phyloP scores from a whole-genome alignment of 345 rosid species.

The Dimocarpus longan region DNA sequence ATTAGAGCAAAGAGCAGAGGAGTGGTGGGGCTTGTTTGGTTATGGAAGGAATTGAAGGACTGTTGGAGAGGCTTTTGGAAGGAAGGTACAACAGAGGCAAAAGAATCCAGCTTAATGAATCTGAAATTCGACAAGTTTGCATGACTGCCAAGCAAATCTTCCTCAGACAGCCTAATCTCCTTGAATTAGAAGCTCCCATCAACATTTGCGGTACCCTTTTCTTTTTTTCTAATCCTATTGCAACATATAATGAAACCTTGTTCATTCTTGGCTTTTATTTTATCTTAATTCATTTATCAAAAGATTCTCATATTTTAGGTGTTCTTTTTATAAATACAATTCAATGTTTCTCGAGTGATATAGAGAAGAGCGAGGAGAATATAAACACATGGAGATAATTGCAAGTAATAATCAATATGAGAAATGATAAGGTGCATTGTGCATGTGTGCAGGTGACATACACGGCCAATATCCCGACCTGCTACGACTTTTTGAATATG shows the following conservation, averaged over 20 bases:
- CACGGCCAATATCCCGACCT: slow-evolving; percentile 57
- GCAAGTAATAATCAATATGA: no score
- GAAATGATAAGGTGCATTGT: no score
- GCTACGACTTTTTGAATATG: slow-evolving; percentile 45
- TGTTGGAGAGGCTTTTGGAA: slow-evolving; percentile 47
- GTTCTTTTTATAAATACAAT: no score
- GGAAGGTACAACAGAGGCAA: slow-evolving; percentile 39
- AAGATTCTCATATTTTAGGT: no score
- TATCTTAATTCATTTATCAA: no score
- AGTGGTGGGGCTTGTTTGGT: slow-evolving; percentile 1
- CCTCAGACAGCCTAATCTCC: slow-evolving; percentile 50
- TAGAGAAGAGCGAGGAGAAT: no score
- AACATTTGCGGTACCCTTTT: slow-evolving; percentile 44
- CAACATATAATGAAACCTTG: no score
- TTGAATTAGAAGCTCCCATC: slow-evolving; percentile 50
- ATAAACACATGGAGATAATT: no score
- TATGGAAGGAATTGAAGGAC: slow-evolving; percentile 43
- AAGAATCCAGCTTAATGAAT: slow-evolving; percentile 35
- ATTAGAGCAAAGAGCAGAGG: not conserved
- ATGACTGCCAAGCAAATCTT: slow-evolving; percentile 41
- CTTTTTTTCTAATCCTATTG: not conserved
- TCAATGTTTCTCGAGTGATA: no score
- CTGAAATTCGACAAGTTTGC: slow-evolving; percentile 47
- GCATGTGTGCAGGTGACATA: slow-evolving; percentile 37
- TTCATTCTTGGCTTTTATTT: no score